phyloP scores from a whole-genome alignment of 129 eudicot genomes.

The sunflower (Helianthus annuus) region DNA sequence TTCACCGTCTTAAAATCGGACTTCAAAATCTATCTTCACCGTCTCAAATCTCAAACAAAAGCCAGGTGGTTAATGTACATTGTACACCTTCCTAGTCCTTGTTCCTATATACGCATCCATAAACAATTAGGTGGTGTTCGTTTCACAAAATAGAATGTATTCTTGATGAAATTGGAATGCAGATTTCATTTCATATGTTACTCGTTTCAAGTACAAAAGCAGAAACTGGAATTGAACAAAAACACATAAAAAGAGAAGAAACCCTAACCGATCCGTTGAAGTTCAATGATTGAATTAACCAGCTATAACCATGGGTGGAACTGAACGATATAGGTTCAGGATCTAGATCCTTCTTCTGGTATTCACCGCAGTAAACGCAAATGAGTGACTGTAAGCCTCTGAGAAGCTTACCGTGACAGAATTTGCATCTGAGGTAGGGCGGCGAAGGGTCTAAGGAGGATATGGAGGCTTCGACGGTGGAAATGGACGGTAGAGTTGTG shows the following conservation, averaged over 20 bases:
- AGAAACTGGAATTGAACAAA: neutral
- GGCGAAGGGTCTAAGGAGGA: constrained; percentile 57
- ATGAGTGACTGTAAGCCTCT: constrained; percentile 65
- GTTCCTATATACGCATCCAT: no score
- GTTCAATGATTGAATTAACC: constrained; percentile 67
- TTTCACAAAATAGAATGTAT: no score
- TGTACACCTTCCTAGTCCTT: no score
- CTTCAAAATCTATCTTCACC: no score
- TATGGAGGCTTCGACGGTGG: constrained; percentile 48
- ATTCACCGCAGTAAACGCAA: constrained; percentile 73
- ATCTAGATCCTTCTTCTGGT: constrained; percentile 41
- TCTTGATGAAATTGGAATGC: no score
- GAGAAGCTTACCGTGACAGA: constrained; percentile 62
- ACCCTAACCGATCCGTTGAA: constrained; percentile 78
- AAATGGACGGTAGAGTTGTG: constrained; percentile 48
- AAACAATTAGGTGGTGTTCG: no score
- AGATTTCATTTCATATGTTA: no score
- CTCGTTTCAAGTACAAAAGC: no score
- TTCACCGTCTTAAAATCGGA: neutral
- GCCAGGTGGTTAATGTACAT: no score
- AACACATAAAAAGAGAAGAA: constrained; percentile 8
- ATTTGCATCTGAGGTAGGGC: constrained; percentile 51
- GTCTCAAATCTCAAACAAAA: no score
- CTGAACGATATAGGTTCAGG: constrained; percentile 59
- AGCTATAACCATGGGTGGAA: constrained; percentile 51